Evolutionary conservation across 345 rosid species (phyloP).

Genomic region (Syzygium jambos): DNA sequence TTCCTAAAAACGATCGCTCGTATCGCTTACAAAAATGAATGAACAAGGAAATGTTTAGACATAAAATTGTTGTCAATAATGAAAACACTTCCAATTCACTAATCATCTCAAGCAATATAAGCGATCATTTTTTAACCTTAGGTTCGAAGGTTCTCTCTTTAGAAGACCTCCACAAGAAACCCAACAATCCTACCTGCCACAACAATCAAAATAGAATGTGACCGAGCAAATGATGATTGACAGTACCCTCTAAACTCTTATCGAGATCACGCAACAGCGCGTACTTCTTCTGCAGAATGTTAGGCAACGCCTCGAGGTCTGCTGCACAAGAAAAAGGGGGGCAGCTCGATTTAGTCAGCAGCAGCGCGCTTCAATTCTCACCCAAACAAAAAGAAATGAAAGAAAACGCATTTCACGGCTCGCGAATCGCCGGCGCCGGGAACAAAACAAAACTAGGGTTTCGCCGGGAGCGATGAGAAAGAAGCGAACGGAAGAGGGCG

Average conservation of each 20-base stretch:
- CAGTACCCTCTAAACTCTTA: slow-evolving; percentile 79
- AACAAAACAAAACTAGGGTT: neutral
- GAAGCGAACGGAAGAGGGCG: neutral
- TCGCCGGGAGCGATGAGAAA: neutral
- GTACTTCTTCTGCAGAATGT: slow-evolving; percentile 83
- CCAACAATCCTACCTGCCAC: neutral
- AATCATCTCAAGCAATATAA: no score
- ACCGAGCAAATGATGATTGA: neutral
- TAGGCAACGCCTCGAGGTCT: slow-evolving; percentile 79
- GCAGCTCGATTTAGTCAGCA: neutral
- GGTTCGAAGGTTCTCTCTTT: neutral
- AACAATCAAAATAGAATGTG: neutral
- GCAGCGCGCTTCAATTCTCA: neutral
- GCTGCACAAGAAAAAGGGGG: slow-evolving; percentile 15
- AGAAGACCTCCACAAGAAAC: neutral
- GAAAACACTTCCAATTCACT: no score
- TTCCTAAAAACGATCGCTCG: no score
- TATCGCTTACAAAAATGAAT: no score
- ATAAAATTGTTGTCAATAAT: no score
- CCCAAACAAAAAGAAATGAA: neutral
- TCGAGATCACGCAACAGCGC: slow-evolving; percentile 80
- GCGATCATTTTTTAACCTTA: no score
- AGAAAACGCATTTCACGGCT: neutral
- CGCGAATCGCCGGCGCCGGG: neutral
- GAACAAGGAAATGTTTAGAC: no score